A percentile compares a stretch with the other conserved stretches of the same genome.
Evolutionary conservation across 2,329 filamentous ascomycete species (phyloP).

Genomic region (Alternaria triticina): DNA sequence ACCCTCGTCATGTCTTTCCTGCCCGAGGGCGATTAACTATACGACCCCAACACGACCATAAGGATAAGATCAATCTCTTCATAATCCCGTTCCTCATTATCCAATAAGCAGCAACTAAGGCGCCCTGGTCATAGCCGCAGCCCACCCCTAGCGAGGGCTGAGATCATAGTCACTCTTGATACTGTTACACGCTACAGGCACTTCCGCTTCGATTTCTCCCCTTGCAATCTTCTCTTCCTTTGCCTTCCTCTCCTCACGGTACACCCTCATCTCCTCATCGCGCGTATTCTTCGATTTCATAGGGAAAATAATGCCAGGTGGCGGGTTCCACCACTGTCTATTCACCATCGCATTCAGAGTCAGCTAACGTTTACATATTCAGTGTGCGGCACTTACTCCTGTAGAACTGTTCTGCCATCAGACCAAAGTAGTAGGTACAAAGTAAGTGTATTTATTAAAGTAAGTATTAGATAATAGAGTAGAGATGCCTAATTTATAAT

Average conservation of each 20-base stretch:
- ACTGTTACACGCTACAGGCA: neutral
- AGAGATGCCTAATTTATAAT: no score
- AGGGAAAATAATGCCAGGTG: neutral
- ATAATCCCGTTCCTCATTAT: no score
- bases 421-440: neutral
- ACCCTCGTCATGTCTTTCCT: no score
- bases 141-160: conserved; percentile 2
- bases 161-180: conserved; percentile 6
- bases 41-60: no score
- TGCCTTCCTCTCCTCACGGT: neutral
- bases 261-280: neutral
- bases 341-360: neutral
- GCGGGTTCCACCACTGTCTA: conserved; percentile 4
- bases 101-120: no score
- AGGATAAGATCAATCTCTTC: no score
- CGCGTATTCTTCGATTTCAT: conserved; percentile 1
- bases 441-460: no score
- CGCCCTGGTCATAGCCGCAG: no score
- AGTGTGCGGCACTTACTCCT: neutral
- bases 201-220: conserved; percentile 1
- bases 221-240: conserved; percentile 2
- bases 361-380: neutral
- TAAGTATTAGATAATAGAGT: no score
- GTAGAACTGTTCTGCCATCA: conserved; percentile 1
- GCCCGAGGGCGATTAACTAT: no score